Conservation (phyloP, 257 asterid genomes). For the Agastache rugosa region DNA sequence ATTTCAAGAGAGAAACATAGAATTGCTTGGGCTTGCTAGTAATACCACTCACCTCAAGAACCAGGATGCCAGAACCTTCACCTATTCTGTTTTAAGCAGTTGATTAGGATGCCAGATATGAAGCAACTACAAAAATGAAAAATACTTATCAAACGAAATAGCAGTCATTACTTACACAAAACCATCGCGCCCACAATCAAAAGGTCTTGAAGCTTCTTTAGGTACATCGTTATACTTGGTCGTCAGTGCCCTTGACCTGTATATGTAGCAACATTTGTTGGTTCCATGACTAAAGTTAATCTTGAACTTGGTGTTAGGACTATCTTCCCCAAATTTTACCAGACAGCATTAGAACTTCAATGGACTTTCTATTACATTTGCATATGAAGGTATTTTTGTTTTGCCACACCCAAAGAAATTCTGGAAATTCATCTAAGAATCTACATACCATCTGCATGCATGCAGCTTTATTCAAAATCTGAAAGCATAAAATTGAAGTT, state of each 20-base stretch:
- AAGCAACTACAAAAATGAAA: constrained; percentile 18
- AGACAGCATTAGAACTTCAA: neutral
- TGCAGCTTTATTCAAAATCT: neutral
- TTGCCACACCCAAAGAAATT: neutral
- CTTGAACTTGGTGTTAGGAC: neutral
- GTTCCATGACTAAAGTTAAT: neutral
- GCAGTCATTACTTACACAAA: constrained; percentile 73
- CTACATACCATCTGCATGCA: constrained; percentile 4
- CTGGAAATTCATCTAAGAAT: neutral
- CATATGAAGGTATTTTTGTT: neutral
- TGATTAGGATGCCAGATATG: constrained; percentile 31
- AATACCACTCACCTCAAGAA: constrained; percentile 78
- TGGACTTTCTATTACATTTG: neutral
- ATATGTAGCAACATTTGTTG: constrained; percentile 29
- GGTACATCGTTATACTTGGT: constrained; percentile 78
- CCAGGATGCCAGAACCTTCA: constrained; percentile 92
- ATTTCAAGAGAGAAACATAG: neutral
- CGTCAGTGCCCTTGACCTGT: constrained; percentile 92
- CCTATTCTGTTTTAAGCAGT: constrained; percentile 73
- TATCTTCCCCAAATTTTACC: neutral
- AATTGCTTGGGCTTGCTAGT: constrained; percentile 8
- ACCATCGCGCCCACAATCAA: constrained; percentile 94
- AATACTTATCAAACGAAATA: constrained; percentile 6
- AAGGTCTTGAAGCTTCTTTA: constrained; percentile 88
- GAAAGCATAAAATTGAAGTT: neutral